Base-by-base conservation (phyloP, 1,139 yeast genomes). In the Candida dubliniensis region DNA sequence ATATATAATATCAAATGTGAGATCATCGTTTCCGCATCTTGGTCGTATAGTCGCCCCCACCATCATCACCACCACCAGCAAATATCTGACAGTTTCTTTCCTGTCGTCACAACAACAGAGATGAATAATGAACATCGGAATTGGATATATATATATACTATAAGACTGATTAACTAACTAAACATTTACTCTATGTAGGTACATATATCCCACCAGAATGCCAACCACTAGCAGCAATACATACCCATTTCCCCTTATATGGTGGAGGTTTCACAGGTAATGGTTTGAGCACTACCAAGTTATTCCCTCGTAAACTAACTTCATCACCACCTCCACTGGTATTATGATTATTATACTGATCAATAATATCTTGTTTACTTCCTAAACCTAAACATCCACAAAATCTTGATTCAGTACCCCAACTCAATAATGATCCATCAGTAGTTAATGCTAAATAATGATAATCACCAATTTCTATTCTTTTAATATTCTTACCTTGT, bases 361-460 rank as follows among this genome's bases (percentile, higher is more conserved):
- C 34, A 42, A 46, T 23, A 15, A 70, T 52, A 4, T 57, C 51
- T 2, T 63, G 64, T n/a, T 65, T 57, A 12, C 58, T 47, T 0
- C 93, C 93, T 5, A 84, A 56, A 0, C 95, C 95, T 30, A 87
- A 62, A 55, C 88, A 82, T 2, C 95, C 95, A 61, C 89, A 82
- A 6, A 59, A 54, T 33, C 69, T 66, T 11, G 84, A 73, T 54
- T 87, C 93, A 3, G 71, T 47, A 0, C 95, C 95, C 93, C 95
- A 87, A 4, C 84, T 67, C 42, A 76, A 69, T n/a, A 85, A 50
- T 3, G 75, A 69, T 0, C 95, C 95, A 11, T 73, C 69, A 38
- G 71, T 69, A 1, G 83, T 71, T 9, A 87, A 64, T 0, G 89
- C 95, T 43, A 87, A 57, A 39, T 64, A 73, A 58, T 87, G 96